Evolutionary conservation across 1,284 basidiomycete genomes (phyloP), one percentile per base, ranked within the genome.

Genomic region (Ceratobasidium sp.): DNA sequence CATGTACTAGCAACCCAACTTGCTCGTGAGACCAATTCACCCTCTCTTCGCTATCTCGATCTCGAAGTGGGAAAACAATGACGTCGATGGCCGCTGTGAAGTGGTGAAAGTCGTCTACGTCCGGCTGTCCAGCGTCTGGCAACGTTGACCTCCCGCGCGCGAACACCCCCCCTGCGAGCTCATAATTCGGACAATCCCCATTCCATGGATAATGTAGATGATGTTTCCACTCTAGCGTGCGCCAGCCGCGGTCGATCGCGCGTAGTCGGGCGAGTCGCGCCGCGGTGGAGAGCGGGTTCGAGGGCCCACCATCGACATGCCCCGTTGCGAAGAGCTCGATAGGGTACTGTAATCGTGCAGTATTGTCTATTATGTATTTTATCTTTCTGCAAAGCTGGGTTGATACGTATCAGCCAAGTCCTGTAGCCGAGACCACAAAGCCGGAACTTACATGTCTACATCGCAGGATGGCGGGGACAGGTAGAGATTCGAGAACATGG

Each of bases 71-170:
- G 22, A 72, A 72, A 1, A 72, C 67, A 33, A 60, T 72, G 24
- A 72, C 67, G 50, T 72, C 67, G 56, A 72, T 72, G 29, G 67
- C 67, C 27, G 67, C 67, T 5, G 67, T 72, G 24, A 72, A 72
- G 54, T 72, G 67, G 54, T 72, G 67, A 14, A 59, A 41, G 27
- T 72, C 67, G 29, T 72, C 67, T n/a, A 48, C n/a, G 9, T 72
- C 67, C 44, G 50, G 51, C 22, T 72, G 67, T 1, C 54, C 41
- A 17, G 56, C 45, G 44, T 72, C 67, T 2, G 67, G 56, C 44
- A 72, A 22, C 19, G 67, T 72, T 29, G 67, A 72, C 24, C 67
- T 54, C 4, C 67, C 67, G 45, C 67, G 67, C n/a, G 67, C 67
- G 50, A 72, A 72, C 7, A 72, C 67, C 24, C 67, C 67, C 14